Evolutionary conservation across 1,284 basidiomycete species (phyloP).

Genomic region (Malassezia arunalokei): DNA sequence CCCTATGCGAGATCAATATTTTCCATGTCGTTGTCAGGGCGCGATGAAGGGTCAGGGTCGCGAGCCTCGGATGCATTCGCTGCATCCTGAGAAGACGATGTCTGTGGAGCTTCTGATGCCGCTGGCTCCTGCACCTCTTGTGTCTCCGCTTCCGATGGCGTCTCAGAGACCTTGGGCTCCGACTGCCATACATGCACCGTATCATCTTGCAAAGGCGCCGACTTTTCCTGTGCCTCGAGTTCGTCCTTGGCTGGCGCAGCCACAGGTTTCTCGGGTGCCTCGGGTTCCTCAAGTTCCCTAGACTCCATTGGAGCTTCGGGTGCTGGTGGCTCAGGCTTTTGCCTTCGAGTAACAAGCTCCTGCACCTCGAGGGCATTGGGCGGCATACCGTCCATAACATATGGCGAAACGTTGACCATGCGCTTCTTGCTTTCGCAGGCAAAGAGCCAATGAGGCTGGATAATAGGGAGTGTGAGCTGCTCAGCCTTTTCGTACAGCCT

Average conservation of each 20-base stretch:
- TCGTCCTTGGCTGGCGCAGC: not conserved
- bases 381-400: conserved; percentile 39
- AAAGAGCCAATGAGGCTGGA: conserved; percentile 44
- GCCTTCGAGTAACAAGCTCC: not conserved
- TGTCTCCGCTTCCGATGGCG: too few species aligned
- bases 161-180: too few species aligned
- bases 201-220: not conserved
- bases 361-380: conserved; percentile 27
- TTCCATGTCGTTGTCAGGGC: conserved; percentile 6
- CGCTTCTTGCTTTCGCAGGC: conserved; percentile 38
- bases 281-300: not conserved
- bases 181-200: not conserved
- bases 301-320: not conserved
- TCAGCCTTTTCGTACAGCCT: conserved; percentile 31
- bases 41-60: too few species aligned
- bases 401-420: conserved; percentile 41
- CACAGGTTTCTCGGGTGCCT: not conserved
- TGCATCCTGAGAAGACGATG: too few species aligned
- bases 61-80: too few species aligned
- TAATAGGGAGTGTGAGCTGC: conserved; percentile 42
- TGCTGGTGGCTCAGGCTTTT: not conserved
- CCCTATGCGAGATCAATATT: conserved; percentile 10
- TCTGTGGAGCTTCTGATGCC: too few species aligned
- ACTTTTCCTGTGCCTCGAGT: not conserved
- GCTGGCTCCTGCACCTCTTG: too few species aligned